Evolutionary conservation across 2,329 filamentous ascomycete species (phyloP).

Genomic region (Hansfordia pulvinata): DNA sequence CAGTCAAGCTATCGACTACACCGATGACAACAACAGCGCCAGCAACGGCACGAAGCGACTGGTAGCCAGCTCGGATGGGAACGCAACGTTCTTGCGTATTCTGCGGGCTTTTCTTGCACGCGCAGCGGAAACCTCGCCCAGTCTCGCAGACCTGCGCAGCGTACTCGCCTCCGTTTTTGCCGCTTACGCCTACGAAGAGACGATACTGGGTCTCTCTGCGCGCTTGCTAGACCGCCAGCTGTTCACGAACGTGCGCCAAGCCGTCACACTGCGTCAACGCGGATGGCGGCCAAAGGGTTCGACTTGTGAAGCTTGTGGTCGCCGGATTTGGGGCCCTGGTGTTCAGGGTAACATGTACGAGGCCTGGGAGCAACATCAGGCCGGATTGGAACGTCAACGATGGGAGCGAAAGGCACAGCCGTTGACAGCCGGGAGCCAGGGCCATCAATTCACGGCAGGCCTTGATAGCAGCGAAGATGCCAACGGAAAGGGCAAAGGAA

Average conservation of each 20-base stretch:
- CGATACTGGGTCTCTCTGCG: conserved; percentile 74
- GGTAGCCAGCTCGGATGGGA: too few species aligned
- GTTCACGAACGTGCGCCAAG: conserved; percentile 68
- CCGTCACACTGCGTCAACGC: conserved; percentile 60
- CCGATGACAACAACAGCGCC: conserved; percentile 16
- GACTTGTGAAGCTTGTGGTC: conserved; percentile 75
- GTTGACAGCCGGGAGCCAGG: conserved; percentile 14
- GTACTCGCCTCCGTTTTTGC: conserved; percentile 86
- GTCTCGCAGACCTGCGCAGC: conserved; percentile 70
- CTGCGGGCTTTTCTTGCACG: conserved; percentile 77
- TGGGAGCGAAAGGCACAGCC: conserved; percentile 18
- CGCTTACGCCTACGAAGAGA: conserved; percentile 90
- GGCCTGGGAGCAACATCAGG: conserved; percentile 59
- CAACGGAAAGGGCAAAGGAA: conserved; percentile 36
- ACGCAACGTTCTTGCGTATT: conserved; percentile 76
- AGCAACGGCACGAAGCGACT: conserved; percentile 19
- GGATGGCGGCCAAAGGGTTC: conserved; percentile 85
- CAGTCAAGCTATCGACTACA: conserved; percentile 19
- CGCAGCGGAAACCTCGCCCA: conserved; percentile 70
- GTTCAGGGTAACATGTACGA: conserved; percentile 66
- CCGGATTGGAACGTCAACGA: conserved; percentile 27
- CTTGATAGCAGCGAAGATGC: conserved; percentile 11
- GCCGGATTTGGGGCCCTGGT: conserved; percentile 78
- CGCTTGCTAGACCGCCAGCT: conserved; percentile 77
- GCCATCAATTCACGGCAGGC: conserved; percentile 13